Evolutionary conservation across 192 early-diverging fungal genomes (phyloP), one percentile per base, ranked within the genome.

Genomic region (Backusella westeae): DNA sequence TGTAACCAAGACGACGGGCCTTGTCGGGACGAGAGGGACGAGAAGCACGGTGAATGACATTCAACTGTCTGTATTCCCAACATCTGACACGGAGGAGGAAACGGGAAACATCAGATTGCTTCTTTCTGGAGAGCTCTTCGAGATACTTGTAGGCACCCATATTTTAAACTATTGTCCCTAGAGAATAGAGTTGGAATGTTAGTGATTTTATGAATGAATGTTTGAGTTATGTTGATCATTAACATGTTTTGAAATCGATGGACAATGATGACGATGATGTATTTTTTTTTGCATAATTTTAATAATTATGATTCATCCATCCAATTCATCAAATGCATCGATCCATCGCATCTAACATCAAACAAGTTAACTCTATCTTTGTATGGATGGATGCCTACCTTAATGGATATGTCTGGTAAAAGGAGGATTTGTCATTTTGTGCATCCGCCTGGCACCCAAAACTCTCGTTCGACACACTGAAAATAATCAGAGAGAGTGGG

Each of bases 51-150:
- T 32, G 32, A 32, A 32, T 32, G 32, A 32, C 32, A 32, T 32
- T 32, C 32, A 32, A 32, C 2, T 32, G 32, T 32, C 32, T 32
- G 32, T 32, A 32, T 32, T 32, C 96, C 97, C 96, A 98, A 89
- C 94, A 96, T 87, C 97, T 90, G 73, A 99, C 93, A 84, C 97
- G 95, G 84, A 96, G 91, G 80, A 99, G 92, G 92, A 99, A 99
- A 86, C 97, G 96, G 88, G 98, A 91, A 74, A 98, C 97, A 89
- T 99, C 98, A 77, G 96, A 97, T 87, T 98, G 97, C 93, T 98
- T 98, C 96, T 98, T 99, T 89, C 97, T 98, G 88, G 94, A 91
- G 77, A 99, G 91, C 90, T 98, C 96, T 86, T 93, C 91, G 81
- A 96, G 88, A 88, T 96, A 96, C 84, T 95, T 94, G 90, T 96